Conservation (phyloP, 164 flowering plant species). For the Malania oleifera region DNA sequence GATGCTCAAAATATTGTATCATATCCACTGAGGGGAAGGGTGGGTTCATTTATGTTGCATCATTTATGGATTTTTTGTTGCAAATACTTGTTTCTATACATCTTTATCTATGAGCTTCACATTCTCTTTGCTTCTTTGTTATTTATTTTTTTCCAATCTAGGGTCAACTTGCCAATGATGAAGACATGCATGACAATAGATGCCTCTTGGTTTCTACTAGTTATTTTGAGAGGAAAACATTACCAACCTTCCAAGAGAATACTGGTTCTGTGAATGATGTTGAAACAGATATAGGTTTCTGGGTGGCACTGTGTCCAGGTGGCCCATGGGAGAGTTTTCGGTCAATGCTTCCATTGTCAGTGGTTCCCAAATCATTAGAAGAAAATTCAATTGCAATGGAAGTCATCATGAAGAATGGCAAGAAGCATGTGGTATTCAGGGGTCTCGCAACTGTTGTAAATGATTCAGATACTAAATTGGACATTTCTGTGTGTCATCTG, state of each 20-base stretch:
- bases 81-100: background rate
- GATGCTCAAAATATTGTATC: slow-evolving; percentile 44
- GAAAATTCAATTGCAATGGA: slow-evolving; percentile 69
- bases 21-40: slow-evolving; percentile 66
- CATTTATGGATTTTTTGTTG: background rate
- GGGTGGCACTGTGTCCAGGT: slow-evolving; percentile 59
- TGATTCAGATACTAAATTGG: slow-evolving; percentile 73
- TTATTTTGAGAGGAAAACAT: slow-evolving; percentile 70
- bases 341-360: slow-evolving; percentile 78
- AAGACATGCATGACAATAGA: slow-evolving; percentile 33
- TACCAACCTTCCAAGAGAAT: slow-evolving; percentile 41
- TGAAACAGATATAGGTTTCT: slow-evolving; percentile 69
- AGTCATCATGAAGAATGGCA: slow-evolving; percentile 77
- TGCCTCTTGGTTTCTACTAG: slow-evolving; percentile 56
- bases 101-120: background rate
- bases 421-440: slow-evolving; percentile 84
- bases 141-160: slow-evolving; percentile 14
- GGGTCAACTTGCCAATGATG: slow-evolving; percentile 47
- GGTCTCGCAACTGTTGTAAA: slow-evolving; percentile 73
- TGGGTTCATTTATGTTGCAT: slow-evolving; percentile 17
- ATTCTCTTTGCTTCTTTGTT: slow-evolving; percentile 9
- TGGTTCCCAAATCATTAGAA: slow-evolving; percentile 57
- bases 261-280: slow-evolving; percentile 24
- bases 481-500: slow-evolving; percentile 42
- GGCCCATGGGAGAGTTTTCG: slow-evolving; percentile 80